Conservation (phyloP, 768 basidiomycete genomes). For the Auriculariales sp. region DNA sequence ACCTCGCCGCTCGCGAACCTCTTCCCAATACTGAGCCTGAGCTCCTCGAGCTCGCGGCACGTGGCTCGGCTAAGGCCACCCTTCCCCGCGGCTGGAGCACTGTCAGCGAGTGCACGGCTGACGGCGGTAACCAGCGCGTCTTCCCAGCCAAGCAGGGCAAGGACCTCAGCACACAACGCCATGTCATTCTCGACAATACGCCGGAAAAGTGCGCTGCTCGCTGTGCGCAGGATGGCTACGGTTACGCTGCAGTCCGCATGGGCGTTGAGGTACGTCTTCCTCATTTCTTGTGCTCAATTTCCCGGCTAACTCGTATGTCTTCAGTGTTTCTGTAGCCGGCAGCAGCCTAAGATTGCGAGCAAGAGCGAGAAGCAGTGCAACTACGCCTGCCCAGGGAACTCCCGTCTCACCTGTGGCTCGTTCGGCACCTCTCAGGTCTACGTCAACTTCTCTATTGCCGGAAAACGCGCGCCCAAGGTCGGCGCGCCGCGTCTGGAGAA, state of each 20-base stretch:
- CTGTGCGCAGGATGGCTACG: background rate
- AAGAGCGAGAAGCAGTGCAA: background rate
- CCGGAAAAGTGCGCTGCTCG: background rate
- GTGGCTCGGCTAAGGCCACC: no score
- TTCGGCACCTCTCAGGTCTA: background rate
- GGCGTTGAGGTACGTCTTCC: background rate
- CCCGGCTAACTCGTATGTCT: background rate
- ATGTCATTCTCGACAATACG: background rate
- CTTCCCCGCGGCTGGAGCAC: no score
- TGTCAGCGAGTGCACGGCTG: background rate
- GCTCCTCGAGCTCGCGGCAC: no score
- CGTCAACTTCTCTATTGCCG: background rate
- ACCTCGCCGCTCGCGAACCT: no score
- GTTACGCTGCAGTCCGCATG: background rate
- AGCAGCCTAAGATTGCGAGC: background rate
- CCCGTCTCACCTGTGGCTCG: background rate
- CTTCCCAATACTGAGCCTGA: no score
- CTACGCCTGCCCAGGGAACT: background rate
- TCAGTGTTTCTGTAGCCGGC: background rate
- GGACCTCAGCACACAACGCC: background rate
- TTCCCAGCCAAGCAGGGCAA: background rate
- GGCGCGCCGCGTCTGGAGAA: background rate
- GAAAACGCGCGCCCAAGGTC: background rate
- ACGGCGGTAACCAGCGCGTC: background rate
- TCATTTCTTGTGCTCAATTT: background rate